Conservation (phyloP, 495 filamentous ascomycete genomes). For the Aspergillus leporis region DNA sequence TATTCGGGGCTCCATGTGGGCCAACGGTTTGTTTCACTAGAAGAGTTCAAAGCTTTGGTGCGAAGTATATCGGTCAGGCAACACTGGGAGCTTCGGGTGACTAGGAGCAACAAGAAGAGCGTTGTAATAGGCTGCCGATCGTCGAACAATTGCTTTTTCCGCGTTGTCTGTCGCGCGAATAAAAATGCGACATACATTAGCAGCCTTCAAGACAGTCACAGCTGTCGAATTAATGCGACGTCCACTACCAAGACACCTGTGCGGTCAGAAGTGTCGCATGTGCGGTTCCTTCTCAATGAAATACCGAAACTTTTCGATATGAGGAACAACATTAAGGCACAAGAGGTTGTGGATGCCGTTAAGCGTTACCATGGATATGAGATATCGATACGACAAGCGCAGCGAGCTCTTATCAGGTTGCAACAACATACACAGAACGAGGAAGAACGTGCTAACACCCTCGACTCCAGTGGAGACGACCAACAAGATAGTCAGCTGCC, state of each 20-base stretch:
- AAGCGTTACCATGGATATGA: slow-evolving; percentile 51
- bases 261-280: slow-evolving; percentile 50
- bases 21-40: slow-evolving; percentile 45
- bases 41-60: slow-evolving; percentile 45
- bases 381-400: slow-evolving; percentile 48
- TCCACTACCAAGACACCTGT: slow-evolving; percentile 39
- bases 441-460: slow-evolving; percentile 23
- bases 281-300: slow-evolving; percentile 45
- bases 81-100: slow-evolving; percentile 49
- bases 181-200: slow-evolving; percentile 50
- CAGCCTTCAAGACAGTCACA: slow-evolving; percentile 47
- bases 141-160: slow-evolving; percentile 44
- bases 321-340: slow-evolving; percentile 39
- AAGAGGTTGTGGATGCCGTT: slow-evolving; percentile 45
- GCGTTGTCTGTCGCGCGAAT: slow-evolving; percentile 49
- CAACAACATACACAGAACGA: slow-evolving; percentile 30
- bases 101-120: slow-evolving; percentile 50
- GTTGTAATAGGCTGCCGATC: slow-evolving; percentile 49
- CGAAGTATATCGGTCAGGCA: slow-evolving; percentile 48
- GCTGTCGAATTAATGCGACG: slow-evolving; percentile 37
- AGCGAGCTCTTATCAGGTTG: slow-evolving; percentile 43
- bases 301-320: slow-evolving; percentile 51
- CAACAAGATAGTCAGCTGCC: slow-evolving; percentile 18
- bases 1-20: slow-evolving; percentile 47
- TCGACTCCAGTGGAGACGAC: slow-evolving; percentile 25